Conservation (phyloP, 441 rosid species). For the Brassica hybrid region DNA sequence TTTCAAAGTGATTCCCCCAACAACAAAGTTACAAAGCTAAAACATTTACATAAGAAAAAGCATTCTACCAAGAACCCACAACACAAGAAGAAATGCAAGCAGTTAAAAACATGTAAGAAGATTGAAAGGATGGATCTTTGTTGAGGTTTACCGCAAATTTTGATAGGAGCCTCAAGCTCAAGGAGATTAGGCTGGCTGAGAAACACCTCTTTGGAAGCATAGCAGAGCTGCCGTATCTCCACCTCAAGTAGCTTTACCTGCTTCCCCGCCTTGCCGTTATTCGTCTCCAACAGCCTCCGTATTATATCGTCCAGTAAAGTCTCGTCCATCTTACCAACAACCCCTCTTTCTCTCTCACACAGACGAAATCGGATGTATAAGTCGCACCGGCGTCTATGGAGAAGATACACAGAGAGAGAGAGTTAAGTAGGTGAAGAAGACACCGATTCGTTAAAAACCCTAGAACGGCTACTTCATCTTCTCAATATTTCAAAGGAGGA, state of each 20-base stretch:
- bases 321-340: slow-evolving; percentile 49
- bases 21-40: background rate
- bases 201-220: slow-evolving; percentile 57
- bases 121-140: background rate
- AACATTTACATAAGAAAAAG: background rate
- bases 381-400: too few species aligned
- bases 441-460: slow-evolving; percentile 31
- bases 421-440: slow-evolving; percentile 2
- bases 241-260: slow-evolving; percentile 58
- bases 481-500: background rate
- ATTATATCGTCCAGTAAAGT: slow-evolving; percentile 59
- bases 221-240: slow-evolving; percentile 67
- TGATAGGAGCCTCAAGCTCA: slow-evolving; percentile 77
- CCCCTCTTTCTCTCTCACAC: background rate
- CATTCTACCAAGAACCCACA: background rate
- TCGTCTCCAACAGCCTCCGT: slow-evolving; percentile 56
- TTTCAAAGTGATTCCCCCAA: background rate
- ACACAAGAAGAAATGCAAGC: background rate
- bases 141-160: slow-evolving; percentile 86
- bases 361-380: too few species aligned
- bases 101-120: background rate
- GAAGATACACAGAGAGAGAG: background rate
- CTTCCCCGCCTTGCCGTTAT: slow-evolving; percentile 58
- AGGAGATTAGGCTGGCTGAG: slow-evolving; percentile 78
- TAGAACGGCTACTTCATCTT: slow-evolving; percentile 20